phyloP scores from a whole-genome alignment of 257 asterid species.

The Thymus quinquecostatus region DNA sequence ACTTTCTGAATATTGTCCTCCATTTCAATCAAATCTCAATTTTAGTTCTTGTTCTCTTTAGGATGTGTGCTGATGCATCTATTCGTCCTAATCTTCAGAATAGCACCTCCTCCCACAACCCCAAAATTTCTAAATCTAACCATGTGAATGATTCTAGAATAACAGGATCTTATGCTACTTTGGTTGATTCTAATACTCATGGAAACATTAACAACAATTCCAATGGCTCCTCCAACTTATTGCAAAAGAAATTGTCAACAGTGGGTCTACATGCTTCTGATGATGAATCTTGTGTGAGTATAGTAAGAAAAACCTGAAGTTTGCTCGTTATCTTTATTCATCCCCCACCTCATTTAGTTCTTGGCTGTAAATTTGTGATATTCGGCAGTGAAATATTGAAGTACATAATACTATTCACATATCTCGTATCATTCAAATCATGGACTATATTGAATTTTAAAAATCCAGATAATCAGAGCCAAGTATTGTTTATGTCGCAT shows the following conservation, averaged over 20 bases:
- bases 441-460: conserved; percentile 1
- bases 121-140: conserved; percentile 46
- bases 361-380: conserved; percentile 25
- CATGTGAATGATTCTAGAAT: conserved; percentile 36
- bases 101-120: conserved; percentile 55
- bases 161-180: conserved; percentile 46
- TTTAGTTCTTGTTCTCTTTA: conserved; percentile 38
- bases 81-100: conserved; percentile 48
- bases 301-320: neutral
- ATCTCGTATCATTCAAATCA: conserved; percentile 17
- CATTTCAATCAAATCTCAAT: conserved; percentile 23
- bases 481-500: neutral
- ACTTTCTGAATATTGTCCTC: conserved; percentile 21
- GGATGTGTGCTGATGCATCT: conserved; percentile 53
- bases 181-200: conserved; percentile 39
- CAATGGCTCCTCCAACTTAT: conserved; percentile 40
- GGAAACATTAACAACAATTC: conserved; percentile 41
- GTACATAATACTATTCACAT: conserved; percentile 3
- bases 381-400: conserved; percentile 23
- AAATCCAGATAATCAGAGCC: conserved; percentile 4
- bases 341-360: neutral
- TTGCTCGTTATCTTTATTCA: conserved; percentile 2
- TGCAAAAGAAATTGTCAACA: conserved; percentile 36
- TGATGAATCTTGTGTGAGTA: conserved; percentile 64
- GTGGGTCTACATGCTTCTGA: conserved; percentile 43